Base-by-base conservation (phyloP, 441 rosid species). In the Erodium moschatum region DNA sequence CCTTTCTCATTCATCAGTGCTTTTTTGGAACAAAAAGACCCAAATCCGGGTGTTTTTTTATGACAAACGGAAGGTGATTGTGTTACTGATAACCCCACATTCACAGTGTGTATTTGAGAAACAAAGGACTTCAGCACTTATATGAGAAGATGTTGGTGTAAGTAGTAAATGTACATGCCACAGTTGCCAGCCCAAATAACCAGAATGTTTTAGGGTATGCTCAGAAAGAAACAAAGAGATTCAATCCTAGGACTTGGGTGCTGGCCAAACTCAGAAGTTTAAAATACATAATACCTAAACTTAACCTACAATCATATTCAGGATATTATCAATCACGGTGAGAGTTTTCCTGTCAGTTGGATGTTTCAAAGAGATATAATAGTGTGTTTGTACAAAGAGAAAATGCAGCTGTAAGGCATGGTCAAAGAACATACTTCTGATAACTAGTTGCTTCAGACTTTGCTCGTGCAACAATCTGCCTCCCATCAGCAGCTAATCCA, bases 401-500 rank as follows among this genome's bases (percentile, higher is more conserved):
- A 46, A 46, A 48, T 10, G 18, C 16, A 48, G 15, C 16, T 10
- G 13, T 8, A 48, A 48, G 54, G 5, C 16, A 48, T 48, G 54
- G 54, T 48, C 54, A 48, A 48, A 48, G 16, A 68, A 67, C 70
- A 70, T 44, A 75, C 78, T 73, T 70, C 11, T 75, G 74, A 67
- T 75, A 75, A 16, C 42, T 67, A 62, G 64, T 66, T 61, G 78
- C 78, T 65, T 75, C 78, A 24, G 74, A 11, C 58, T 75, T 75
- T 48, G 78, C 65, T 60, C 78, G 74, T 0, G 78, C 74, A 70
- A 75, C 78, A 70, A 94, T 94, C 73, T 94, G 98, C 61, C 98
- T 87, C 27, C 98, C 98, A 74, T 94, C 97, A 73, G 97, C 98
- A 48, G 98, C 97, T 78, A 94, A 86, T 46, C 98, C 98, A 64